Evolutionary conservation across 441 rosid genomes (phyloP).

Genomic region (Erodium trifolium): DNA sequence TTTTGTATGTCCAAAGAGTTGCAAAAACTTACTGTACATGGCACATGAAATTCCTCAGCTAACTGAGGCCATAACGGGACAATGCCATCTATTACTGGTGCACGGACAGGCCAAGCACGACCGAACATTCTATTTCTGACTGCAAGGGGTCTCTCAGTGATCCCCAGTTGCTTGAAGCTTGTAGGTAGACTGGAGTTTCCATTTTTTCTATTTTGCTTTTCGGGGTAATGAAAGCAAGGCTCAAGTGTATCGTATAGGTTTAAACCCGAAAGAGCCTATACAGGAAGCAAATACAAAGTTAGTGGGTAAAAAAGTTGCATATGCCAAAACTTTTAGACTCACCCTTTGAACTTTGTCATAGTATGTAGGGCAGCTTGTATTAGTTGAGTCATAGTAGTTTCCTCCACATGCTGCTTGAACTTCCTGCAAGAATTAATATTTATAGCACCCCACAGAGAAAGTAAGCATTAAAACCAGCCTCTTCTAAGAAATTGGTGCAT

Average conservation of each 20-base stretch:
- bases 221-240: constrained; percentile 43
- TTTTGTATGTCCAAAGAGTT: neutral
- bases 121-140: constrained; percentile 56
- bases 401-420: constrained; percentile 28
- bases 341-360: constrained; percentile 26
- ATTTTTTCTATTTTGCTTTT: neutral
- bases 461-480: neutral
- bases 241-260: constrained; percentile 43
- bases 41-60: constrained; percentile 11
- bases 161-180: constrained; percentile 44
- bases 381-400: constrained; percentile 16
- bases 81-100: constrained; percentile 27
- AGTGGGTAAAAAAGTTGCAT: no score
- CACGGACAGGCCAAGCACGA: constrained; percentile 55
- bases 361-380: constrained; percentile 19
- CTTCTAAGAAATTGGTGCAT: no score
- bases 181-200: constrained; percentile 26
- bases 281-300: no score
- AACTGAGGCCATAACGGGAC: constrained; percentile 38
- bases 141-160: constrained; percentile 32
- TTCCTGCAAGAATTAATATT: constrained; percentile 26
- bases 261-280: constrained; percentile 25
- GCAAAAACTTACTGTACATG: constrained; percentile 32
- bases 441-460: neutral
- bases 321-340: neutral